Evolutionary conservation across 2,329 filamentous ascomycete genomes (phyloP).

Genomic region (Fusarium nodosum): DNA sequence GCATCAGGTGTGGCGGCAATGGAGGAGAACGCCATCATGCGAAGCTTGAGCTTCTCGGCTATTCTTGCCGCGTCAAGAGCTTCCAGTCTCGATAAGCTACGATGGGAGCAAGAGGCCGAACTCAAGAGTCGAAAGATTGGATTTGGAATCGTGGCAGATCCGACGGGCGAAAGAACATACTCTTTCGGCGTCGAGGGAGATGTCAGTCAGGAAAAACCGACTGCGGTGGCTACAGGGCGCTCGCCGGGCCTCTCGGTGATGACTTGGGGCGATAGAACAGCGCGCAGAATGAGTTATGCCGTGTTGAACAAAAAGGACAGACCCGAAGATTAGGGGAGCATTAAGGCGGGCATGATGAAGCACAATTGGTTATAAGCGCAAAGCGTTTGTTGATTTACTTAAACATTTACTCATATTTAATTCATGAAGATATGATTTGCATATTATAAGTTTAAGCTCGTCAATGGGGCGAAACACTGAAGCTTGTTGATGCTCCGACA

Average conservation of each 20-base stretch:
- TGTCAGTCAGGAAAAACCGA: conserved; percentile 45
- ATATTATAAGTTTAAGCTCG: background rate
- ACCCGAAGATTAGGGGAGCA: conserved; percentile 15
- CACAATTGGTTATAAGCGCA: conserved; percentile 1
- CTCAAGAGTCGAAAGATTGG: conserved; percentile 43
- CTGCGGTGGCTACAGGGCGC: conserved; percentile 29
- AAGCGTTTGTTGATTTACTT: conserved; percentile 28
- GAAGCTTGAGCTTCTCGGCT: conserved; percentile 46
- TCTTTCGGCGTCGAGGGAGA: conserved; percentile 48
- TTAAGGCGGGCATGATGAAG: conserved; percentile 2
- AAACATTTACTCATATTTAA: conserved; percentile 18
- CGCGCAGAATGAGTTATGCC: conserved; percentile 43
- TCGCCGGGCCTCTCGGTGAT: conserved; percentile 45
- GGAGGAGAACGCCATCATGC: conserved; percentile 45
- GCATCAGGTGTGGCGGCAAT: conserved; percentile 42
- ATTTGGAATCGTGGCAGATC: conserved; percentile 43
- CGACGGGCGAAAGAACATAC: conserved; percentile 40
- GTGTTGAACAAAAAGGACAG: conserved; percentile 35
- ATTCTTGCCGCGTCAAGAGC: conserved; percentile 46
- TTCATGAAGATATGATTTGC: conserved; percentile 21
- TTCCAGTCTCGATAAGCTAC: conserved; percentile 44
- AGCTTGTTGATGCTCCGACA: conserved; percentile 5
- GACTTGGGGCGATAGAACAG: conserved; percentile 41
- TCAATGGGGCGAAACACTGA: background rate
- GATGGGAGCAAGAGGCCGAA: conserved; percentile 41